Conservation (phyloP, 2,329 filamentous ascomycete species). For the Dendrostoma leiphaemia region DNA sequence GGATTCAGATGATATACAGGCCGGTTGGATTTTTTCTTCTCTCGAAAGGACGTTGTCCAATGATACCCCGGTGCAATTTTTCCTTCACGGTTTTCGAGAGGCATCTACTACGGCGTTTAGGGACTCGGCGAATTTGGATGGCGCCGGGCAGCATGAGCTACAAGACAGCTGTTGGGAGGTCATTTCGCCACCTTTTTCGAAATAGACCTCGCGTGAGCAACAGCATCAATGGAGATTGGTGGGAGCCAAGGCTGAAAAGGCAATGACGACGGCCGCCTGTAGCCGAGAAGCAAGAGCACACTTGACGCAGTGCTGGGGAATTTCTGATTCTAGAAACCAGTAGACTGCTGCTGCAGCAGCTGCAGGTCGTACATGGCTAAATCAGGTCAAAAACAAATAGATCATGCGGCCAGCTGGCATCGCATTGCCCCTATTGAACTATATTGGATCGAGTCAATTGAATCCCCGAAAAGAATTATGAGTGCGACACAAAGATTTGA, state of each 20-base stretch:
- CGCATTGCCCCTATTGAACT: no score
- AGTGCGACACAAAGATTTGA: no score
- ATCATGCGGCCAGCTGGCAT: no score
- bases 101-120: slow-evolving; percentile 11
- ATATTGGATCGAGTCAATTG: no score
- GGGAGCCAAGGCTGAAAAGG: no score
- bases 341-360: no score
- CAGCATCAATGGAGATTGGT: no score
- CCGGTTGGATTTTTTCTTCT: background rate
- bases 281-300: no score
- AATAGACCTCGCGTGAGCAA: background rate
- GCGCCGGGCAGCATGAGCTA: background rate
- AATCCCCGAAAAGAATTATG: no score
- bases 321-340: no score
- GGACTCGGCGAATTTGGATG: background rate
- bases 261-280: no score
- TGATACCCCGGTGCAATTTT: slow-evolving; percentile 16
- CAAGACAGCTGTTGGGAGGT: background rate
- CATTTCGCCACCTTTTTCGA: background rate
- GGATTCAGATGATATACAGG: slow-evolving; percentile 6
- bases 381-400: background rate
- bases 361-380: background rate
- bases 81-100: slow-evolving; percentile 6
- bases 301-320: no score
- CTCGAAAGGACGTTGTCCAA: background rate